Evolutionary conservation across 345 rosid species (phyloP), one percentile per base, ranked within the genome.

Genomic region (Theobroma cacao): DNA sequence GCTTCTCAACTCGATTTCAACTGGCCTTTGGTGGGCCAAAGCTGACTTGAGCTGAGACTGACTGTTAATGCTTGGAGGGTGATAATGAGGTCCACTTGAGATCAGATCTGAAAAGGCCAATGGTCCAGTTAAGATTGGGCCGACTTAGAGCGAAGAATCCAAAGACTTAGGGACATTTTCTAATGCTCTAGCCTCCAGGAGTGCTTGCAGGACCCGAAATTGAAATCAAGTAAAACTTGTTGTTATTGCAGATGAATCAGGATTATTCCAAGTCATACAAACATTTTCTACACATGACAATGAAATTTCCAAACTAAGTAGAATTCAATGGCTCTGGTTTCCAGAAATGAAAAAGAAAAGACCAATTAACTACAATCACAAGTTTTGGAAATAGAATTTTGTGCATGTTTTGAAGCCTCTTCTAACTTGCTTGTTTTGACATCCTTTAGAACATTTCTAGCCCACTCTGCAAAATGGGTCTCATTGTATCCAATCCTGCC

Each of bases 401-500:
- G 41, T 10, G 14, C 76, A 34, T 33, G 74, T 2, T 55, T 43
- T 0, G 38, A 38, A 11, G 59, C 55, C 14, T 83, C 76, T 28
- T 75, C 81, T 58, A 48, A 60, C 83, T 82, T 88, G 78, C 71
- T 85, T 3, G 33, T 52, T 60, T 40, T 85, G 13, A 89, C 83
- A 50, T 89, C 82, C 5, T 15, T 45, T 20, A 91, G 84, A 80
- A 90, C 94, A 18, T 78, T 72, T 68, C 72, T 75, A 0, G 91
- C 85, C 96, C 97, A 90, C 26, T 84, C 82, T 0, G 86, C 43
- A 33, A 94, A 90, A 56, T 86, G 72, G 17, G 87, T 85, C 78
- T 87, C 84, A 50, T 92, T 85, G 72, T 69, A 83, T 75, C 97
- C 94, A 12, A 94, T 89, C 75, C 63, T 81, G 53, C 84, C 91